Evolutionary conservation across 345 rosid genomes (phyloP).

Genomic region (Brassica napus): Da-Ae NC_063441.1:19568001-19568500

Average conservation of each 20-base stretch:
- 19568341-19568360: too few species aligned
- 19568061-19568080: too few species aligned
- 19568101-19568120: too few species aligned
- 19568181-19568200: slow-evolving; percentile 73
- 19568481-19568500: slow-evolving; percentile 9
- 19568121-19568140: slow-evolving; percentile 55
- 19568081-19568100: too few species aligned
- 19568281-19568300: slow-evolving; percentile 46
- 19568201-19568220: slow-evolving; percentile 67
- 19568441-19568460: too few species aligned
- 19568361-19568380: slow-evolving; percentile 14
- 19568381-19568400: not conserved
- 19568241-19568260: slow-evolving; percentile 60
- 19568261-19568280: slow-evolving; percentile 74
- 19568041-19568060: too few species aligned
- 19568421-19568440: not conserved
- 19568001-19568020: too few species aligned
- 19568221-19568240: slow-evolving; percentile 64
- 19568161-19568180: slow-evolving; percentile 83
- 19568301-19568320: not conserved
- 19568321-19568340: not conserved
- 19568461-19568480: not conserved
- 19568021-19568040: too few species aligned
- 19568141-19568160: slow-evolving; percentile 76
- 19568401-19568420: slow-evolving; percentile 8